Evolutionary conservation across 306 rosid species (phyloP).

Genomic region (Hippophae tibetana): DNA sequence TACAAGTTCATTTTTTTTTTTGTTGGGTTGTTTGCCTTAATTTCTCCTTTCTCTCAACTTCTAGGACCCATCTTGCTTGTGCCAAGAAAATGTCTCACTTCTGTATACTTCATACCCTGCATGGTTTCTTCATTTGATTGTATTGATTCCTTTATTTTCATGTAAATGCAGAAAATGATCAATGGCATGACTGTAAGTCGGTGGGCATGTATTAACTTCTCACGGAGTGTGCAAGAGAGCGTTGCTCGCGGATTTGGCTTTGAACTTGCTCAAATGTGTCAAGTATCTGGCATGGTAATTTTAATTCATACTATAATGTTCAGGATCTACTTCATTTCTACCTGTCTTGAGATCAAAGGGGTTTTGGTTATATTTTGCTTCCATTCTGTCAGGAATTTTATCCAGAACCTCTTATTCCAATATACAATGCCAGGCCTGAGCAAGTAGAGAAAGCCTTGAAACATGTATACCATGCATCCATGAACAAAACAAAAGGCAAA

Average conservation of each 20-base stretch:
- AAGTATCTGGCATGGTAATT: conserved; percentile 95
- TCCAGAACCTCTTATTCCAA: conserved; percentile 77
- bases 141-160: conserved; percentile 9
- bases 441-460: conserved; percentile 84
- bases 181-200: conserved; percentile 92
- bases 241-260: conserved; percentile 79
- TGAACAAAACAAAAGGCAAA: conserved; percentile 79
- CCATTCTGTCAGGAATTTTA: conserved; percentile 47
- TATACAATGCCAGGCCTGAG: conserved; percentile 81
- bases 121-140: conserved; percentile 16
- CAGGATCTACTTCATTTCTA: not conserved
- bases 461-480: conserved; percentile 72
- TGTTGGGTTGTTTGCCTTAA: no score
- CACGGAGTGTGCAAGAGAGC: conserved; percentile 79
- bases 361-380: conserved; percentile 1
- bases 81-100: not conserved
- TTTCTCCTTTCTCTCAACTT: no score
- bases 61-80: no score
- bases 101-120: not conserved
- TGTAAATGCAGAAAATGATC: conserved; percentile 76
- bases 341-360: not conserved
- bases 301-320: not conserved
- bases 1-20: not conserved
- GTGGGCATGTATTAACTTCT: conserved; percentile 96
- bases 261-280: conserved; percentile 95